These are phyloP conservation scores for Strigomonas oncopelti DNA, from an alignment of 208 protist genomes.

Conservation along the genomic window DNA sequence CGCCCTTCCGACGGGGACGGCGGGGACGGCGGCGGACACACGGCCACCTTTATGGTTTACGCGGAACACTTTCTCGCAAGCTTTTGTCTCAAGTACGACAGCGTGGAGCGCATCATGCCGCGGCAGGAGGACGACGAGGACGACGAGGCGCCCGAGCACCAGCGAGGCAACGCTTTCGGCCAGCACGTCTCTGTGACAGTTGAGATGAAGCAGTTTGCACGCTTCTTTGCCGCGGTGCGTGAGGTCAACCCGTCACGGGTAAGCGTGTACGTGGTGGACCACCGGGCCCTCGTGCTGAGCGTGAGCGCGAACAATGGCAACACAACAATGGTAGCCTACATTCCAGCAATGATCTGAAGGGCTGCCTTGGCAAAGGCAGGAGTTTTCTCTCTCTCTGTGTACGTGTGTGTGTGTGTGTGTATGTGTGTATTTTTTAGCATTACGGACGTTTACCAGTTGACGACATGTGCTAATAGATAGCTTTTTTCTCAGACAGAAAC, in stretches of 20 bases:
- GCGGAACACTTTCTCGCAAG: conserved; percentile 38
- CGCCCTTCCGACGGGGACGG: neutral
- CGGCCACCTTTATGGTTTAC: conserved; percentile 26
- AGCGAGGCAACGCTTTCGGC: neutral
- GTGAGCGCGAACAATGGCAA: conserved; percentile 33
- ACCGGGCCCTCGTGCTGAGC: conserved; percentile 56
- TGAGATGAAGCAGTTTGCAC: conserved; percentile 58
- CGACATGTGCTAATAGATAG: neutral
- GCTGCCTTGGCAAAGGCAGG: neutral
- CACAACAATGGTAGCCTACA: conserved; percentile 73
- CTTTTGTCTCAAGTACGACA: conserved; percentile 45
- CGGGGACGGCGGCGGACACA: neutral
- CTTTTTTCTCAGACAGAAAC: too few relatives aligned
- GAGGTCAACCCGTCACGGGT: conserved; percentile 46
- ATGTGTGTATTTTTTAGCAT: too few relatives aligned
- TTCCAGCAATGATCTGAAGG: conserved; percentile 39
- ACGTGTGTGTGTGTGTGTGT: conserved; percentile 6
- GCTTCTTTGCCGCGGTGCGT: conserved; percentile 65
- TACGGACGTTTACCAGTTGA: too few relatives aligned
- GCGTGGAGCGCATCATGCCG: conserved; percentile 18
- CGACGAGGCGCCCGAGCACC: conserved; percentile 2
- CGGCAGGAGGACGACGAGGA: conserved; percentile 13
- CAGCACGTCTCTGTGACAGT: conserved; percentile 46
- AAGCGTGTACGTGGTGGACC: conserved; percentile 55
- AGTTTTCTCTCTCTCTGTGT: neutral